Percentiles rank a stretch among this genome's conserved stretches.
These are phyloP conservation scores for Metarhizium sp. DNA, from an alignment of 2,329 filamentous ascomycete species.

Conservation along the genomic window DNA sequence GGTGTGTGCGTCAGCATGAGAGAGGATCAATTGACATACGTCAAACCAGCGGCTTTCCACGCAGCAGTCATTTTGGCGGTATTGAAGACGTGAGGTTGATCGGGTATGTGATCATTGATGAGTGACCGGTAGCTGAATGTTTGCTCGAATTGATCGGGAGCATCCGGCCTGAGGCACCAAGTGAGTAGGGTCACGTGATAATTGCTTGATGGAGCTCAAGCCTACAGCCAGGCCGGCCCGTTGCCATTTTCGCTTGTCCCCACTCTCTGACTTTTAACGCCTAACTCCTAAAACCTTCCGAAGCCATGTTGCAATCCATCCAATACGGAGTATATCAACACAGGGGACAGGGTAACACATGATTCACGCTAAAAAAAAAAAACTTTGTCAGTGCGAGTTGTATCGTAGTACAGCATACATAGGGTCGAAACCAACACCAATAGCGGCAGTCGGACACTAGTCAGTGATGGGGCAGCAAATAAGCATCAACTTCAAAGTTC, in stretches of 20 bases:
- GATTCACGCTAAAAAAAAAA: too few relatives aligned
- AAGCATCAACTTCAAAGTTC: too few relatives aligned
- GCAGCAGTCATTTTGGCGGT: constrained; percentile 81
- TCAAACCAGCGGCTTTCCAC: constrained; percentile 97
- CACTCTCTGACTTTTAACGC: too few relatives aligned
- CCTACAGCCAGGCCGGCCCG: background rate
- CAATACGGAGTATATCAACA: too few relatives aligned
- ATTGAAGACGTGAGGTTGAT: constrained; percentile 16
- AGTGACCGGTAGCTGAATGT: constrained; percentile 24
- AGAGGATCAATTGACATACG: constrained; percentile 52
- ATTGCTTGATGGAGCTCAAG: background rate
- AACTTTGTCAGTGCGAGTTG: too few relatives aligned
- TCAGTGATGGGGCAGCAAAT: too few relatives aligned
- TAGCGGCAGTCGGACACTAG: background rate
- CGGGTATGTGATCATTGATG: constrained; percentile 18
- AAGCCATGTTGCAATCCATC: too few relatives aligned
- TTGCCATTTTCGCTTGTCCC: too few relatives aligned
- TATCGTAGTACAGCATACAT: too few relatives aligned
- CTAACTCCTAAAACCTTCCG: too few relatives aligned
- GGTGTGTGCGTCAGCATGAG: background rate
- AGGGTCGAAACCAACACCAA: background rate
- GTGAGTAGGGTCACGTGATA: constrained; percentile 10
- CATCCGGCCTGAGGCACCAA: constrained; percentile 23
- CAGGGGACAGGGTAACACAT: too few relatives aligned
- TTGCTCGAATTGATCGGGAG: constrained; percentile 22